These are phyloP conservation scores for Drechslera avenae DNA, from an alignment of 2,329 filamentous ascomycete species.

Conservation along the genomic window DNA sequence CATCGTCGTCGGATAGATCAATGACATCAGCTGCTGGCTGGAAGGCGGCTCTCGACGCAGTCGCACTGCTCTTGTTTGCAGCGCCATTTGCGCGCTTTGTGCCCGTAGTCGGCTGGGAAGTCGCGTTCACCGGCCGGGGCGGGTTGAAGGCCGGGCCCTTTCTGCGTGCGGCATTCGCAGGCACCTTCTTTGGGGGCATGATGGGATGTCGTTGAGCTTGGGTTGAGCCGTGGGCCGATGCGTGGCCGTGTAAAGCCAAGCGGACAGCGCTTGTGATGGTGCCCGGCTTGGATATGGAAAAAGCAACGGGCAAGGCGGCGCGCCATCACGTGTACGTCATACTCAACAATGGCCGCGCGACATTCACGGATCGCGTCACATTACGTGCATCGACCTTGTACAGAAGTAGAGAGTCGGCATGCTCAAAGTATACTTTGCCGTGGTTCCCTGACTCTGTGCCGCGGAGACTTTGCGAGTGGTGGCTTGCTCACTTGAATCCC, in stretches of 20 bases:
- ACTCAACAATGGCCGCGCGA: background rate
- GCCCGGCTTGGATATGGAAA: background rate
- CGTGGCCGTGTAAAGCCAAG: background rate
- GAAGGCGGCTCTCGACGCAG: conserved; percentile 25
- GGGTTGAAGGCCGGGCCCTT: conserved; percentile 47
- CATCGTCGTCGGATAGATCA: conserved; percentile 36
- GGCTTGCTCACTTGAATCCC: too few relatives aligned
- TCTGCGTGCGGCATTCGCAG: conserved; percentile 26
- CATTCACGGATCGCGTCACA: background rate
- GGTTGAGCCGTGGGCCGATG: conserved; percentile 3
- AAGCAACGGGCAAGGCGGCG: conserved; percentile 1
- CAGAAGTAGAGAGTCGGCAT: too few relatives aligned
- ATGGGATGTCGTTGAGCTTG: background rate
- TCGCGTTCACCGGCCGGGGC: conserved; percentile 40
- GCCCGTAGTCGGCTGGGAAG: conserved; percentile 23
- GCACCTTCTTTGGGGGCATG: conserved; percentile 37
- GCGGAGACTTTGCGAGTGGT: too few relatives aligned
- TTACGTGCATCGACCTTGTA: too few relatives aligned
- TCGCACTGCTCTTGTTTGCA: conserved; percentile 26
- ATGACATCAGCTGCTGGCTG: conserved; percentile 36
- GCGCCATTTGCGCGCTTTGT: conserved; percentile 21
- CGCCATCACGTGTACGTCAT: conserved; percentile 17
- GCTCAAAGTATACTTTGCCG: background rate
- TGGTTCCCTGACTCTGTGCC: too few relatives aligned
- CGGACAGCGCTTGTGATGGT: conserved; percentile 1